Evolutionary conservation across 306 rosid genomes (phyloP), one percentile per base, ranked within the genome.

Genomic region (Citrullus mucosospermus): DNA sequence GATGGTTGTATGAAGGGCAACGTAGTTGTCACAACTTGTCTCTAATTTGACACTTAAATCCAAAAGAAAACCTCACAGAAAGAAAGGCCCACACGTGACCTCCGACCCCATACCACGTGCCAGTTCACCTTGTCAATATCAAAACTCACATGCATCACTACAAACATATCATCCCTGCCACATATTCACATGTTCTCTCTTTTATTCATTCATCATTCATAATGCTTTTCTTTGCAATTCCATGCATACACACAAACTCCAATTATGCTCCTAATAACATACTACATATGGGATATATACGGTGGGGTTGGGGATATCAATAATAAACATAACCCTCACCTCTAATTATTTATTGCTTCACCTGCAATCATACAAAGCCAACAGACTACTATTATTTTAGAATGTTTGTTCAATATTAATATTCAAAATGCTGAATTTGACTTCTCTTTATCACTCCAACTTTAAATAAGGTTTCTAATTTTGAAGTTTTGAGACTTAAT

Each of bases 1-100:
- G 57, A 53, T 48, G 6, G 22, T 1, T 25, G 15, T 3, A 6
- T 22, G 63, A 13, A 70, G 20, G 38, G 56, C 12, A 70, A 44
- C 3, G n/a, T 69, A 44, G 6, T 22, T 70, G 76, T 70, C 76
- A 70, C 56, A 70, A 44, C 76, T 11, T 70, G 76, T 70, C 76
- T 70, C 76, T 30, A 70, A 17, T 44, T 22, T 44, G 6, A 44
- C 36, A 12, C 57, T 20, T 14, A 30, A 41, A n/a, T 67, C 30
- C 74, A 70, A 70, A 43, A 70, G 38, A 20, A 70, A 70, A 69
- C 34, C 11, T 44, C 20, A 44, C n/a, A 70, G n/a, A n/a, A 70
- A 2, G 18, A 46, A 70, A 22, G 38, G 11, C 71, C 76, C 76
- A 44, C 56, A 44, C 55, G 36, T 69, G 55, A 39, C 4, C 32